A percentile compares a stretch with the other conserved stretches of the same genome.
Conservation (phyloP, 352 stramenopile species). For the Albugo candida region DNA sequence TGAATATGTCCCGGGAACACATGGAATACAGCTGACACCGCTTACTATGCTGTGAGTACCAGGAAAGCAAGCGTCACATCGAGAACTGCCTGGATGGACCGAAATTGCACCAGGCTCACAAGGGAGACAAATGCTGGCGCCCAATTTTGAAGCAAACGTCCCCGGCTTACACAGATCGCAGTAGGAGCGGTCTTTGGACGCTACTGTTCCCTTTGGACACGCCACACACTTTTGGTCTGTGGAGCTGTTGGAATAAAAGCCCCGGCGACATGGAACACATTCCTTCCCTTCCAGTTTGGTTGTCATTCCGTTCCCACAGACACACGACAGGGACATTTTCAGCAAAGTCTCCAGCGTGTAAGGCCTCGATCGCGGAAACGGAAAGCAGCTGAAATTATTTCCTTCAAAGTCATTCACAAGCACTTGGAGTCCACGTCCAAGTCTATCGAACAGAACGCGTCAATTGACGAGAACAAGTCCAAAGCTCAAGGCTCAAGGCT, state of each 20-base stretch:
- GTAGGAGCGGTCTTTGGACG: neutral
- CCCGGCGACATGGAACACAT: neutral
- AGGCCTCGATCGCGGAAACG: conserved; percentile 11
- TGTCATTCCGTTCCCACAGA: conserved; percentile 9
- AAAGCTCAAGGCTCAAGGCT: too few species aligned
- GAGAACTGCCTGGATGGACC: neutral
- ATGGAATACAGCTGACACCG: conserved; percentile 11
- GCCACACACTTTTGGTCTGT: conserved; percentile 1
- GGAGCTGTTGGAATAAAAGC: conserved; percentile 1
- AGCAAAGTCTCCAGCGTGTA: conserved; percentile 1
- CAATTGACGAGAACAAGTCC: conserved; percentile 9
- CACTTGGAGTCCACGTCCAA: conserved; percentile 22
- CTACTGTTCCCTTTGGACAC: neutral
- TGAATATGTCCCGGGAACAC: conserved; percentile 13
- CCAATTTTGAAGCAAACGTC: conserved; percentile 20
- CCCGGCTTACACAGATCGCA: conserved; percentile 22
- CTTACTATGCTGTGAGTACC: conserved; percentile 12
- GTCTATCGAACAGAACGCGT: conserved; percentile 15
- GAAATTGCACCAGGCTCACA: conserved; percentile 13
- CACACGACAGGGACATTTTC: neutral
- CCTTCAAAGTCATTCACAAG: neutral
- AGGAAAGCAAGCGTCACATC: conserved; percentile 8
- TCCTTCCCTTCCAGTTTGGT: conserved; percentile 4
- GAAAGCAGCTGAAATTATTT: conserved; percentile 18
- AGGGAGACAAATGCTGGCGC: conserved; percentile 12